Evolutionary conservation across 2,329 filamentous ascomycete genomes (phyloP).

Genomic region (Ophiocordyceps sinensis): DNA sequence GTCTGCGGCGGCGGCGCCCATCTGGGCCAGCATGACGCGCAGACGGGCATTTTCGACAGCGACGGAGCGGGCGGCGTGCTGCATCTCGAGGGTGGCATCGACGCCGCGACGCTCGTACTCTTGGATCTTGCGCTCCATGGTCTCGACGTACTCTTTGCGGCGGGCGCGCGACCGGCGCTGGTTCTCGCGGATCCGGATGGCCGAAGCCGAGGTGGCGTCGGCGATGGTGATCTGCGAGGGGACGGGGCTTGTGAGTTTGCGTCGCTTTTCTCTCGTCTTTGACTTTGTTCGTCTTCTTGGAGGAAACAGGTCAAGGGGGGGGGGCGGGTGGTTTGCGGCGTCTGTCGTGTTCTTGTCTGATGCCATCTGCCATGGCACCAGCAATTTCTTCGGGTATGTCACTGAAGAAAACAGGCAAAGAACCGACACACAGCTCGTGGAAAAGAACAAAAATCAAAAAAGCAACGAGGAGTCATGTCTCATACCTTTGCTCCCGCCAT

Average conservation of each 20-base stretch:
- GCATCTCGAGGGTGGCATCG: constrained; percentile 37
- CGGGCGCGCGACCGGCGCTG: constrained; percentile 38
- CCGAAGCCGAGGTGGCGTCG: constrained; percentile 16
- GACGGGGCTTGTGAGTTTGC: background rate
- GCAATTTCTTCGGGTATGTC: no score
- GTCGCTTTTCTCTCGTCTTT: background rate
- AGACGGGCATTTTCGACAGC: constrained; percentile 32
- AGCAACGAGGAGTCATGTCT: background rate
- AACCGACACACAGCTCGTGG: background rate
- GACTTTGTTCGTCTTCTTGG: background rate
- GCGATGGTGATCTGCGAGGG: constrained; percentile 1
- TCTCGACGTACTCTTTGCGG: constrained; percentile 32
- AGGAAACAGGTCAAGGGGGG: no score
- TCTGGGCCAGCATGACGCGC: constrained; percentile 24
- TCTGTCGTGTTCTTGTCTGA: background rate
- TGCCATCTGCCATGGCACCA: background rate
- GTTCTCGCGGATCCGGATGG: constrained; percentile 31
- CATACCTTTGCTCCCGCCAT: constrained; percentile 8
- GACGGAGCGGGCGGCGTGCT: constrained; percentile 34
- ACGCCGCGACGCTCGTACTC: constrained; percentile 33
- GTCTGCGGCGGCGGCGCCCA: constrained; percentile 22
- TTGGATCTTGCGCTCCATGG: constrained; percentile 29
- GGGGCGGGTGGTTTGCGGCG: no score
- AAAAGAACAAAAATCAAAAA: background rate
- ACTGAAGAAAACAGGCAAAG: background rate